Percentiles rank a stretch among this genome's conserved stretches.
Evolutionary conservation across 2,329 filamentous ascomycete species (phyloP).

Genomic region (Metarhizium humberi): DNA sequence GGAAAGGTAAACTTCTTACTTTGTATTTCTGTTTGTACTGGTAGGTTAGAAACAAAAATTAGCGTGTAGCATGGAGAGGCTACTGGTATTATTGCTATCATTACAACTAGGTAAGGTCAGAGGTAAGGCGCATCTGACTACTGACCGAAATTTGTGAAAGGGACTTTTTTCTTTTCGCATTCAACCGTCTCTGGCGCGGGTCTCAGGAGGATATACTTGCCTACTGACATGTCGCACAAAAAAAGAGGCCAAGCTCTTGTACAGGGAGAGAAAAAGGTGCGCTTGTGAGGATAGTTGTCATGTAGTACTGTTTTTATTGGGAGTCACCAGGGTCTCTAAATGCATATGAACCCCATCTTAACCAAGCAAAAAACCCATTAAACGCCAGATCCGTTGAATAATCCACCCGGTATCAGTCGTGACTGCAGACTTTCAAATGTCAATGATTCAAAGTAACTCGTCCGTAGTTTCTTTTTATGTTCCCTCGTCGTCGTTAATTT

Average conservation of each 20-base stretch:
- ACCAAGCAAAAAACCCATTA: slow-evolving; percentile 17
- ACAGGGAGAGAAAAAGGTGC: neutral
- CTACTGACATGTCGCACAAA: neutral
- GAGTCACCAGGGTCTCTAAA: slow-evolving; percentile 15
- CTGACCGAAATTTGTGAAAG: slow-evolving; percentile 16
- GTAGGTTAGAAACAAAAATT: slow-evolving; percentile 6
- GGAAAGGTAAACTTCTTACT: slow-evolving; percentile 5
- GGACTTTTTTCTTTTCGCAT: neutral
- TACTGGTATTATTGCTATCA: neutral
- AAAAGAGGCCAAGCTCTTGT: neutral
- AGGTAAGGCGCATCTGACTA: slow-evolving; percentile 39
- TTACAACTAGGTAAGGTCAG: slow-evolving; percentile 40
- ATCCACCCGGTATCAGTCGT: slow-evolving; percentile 26
- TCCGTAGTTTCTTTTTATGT: slow-evolving; percentile 1
- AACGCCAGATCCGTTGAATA: slow-evolving; percentile 25
- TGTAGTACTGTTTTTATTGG: slow-evolving; percentile 4
- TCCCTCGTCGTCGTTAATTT: slow-evolving; percentile 7
- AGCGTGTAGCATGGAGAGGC: slow-evolving; percentile 4
- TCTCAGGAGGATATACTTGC: neutral
- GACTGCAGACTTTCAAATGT: slow-evolving; percentile 13
- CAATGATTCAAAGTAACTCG: neutral
- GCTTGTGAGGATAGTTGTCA: neutral
- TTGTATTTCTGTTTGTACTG: slow-evolving; percentile 8
- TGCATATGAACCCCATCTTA: slow-evolving; percentile 9
- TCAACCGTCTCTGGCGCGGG: neutral